These are phyloP conservation scores for Candolleomyces eurysporus DNA, from an alignment of 768 basidiomycete genomes.

Conservation along the genomic window DNA sequence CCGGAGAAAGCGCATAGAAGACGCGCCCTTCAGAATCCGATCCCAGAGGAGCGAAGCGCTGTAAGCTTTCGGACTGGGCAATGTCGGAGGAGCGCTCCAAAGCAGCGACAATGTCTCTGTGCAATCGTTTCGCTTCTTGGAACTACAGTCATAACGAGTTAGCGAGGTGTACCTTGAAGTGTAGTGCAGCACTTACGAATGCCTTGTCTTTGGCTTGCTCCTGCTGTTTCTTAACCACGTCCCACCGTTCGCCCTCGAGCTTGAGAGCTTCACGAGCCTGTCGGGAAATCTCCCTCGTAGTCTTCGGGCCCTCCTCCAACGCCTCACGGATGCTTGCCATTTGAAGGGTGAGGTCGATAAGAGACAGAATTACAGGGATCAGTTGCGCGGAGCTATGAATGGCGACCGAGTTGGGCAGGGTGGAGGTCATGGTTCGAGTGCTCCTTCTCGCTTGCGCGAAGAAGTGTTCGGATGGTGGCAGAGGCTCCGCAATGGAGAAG, in stretches of 20 bases:
- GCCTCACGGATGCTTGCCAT: conserved; percentile 47
- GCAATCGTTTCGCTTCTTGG: conserved; percentile 39
- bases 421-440: conserved; percentile 36
- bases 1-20: conserved; percentile 68
- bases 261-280: conserved; percentile 52
- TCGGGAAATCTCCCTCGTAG: conserved; percentile 51
- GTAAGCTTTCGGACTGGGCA: conserved; percentile 38
- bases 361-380: conserved; percentile 58
- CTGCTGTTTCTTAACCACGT: conserved; percentile 37
- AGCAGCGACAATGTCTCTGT: conserved; percentile 46
- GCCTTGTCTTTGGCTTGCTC: conserved; percentile 22
- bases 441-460: conserved; percentile 43
- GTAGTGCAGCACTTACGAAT: conserved; percentile 20
- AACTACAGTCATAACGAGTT: conserved; percentile 27
- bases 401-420: conserved; percentile 32
- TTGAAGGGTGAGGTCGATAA: conserved; percentile 53
- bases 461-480: conserved; percentile 34
- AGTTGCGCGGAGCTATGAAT: conserved; percentile 56
- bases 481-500: conserved; percentile 55
- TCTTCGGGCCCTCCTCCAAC: conserved; percentile 56
- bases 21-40: conserved; percentile 61
- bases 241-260: conserved; percentile 60
- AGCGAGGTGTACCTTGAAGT: neutral
- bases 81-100: conserved; percentile 60
- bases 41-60: conserved; percentile 66